Base-by-base conservation (phyloP, 106 monocot genomes). In the Alisma plantagoaquatica region DNA sequence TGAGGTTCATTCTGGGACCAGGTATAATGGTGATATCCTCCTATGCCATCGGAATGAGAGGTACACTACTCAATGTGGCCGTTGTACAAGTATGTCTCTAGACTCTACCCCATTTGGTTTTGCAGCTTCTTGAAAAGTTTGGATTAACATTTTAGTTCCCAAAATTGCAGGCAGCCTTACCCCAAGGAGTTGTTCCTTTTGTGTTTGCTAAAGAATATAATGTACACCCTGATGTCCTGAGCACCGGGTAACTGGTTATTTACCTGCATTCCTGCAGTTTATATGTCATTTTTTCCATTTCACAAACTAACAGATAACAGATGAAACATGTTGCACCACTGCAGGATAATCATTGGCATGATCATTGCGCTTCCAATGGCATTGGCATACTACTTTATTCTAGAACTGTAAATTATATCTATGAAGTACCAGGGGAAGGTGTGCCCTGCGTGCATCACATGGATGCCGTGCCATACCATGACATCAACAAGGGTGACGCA, bases 111-210 rank as follows among this genome's bases (percentile, higher is more conserved):
- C 12, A 10, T 46, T 46, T 46, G n/a, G 16, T 16, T 10, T 10
- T n/a, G n/a, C n/a, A n/a, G n/a, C 3, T 25, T 14, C 22, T 24
- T 58, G 25, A 43, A 43, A 58, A 18, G n/a, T 18, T 46, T 46
- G 17, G 45, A 10, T 18, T 46, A 46, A 4, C n/a, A 4, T 46
- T 18, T 10, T 18, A 17, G 17, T 46, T 11, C 3, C 19, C 11
- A 15, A 4, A 17, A 15, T 46, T 59, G 9, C 80, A 91, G 80
- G 84, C 90, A 49, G 77, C 80, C 49, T 62, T 84, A 48, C 90
- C 90, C 20, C 90, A 80, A 72, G 89, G 84, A 62, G 76, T 84
- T 43, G 84, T 91, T 6, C 73, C 90, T 59, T 91, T 91, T 69
- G 83, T 83, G 46, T 83, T 89, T 71, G 83, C 83, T 20, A 83